Evolutionary conservation across 495 filamentous ascomycete genomes (phyloP).

Genomic region (Lepidopterella palustris): DNA sequence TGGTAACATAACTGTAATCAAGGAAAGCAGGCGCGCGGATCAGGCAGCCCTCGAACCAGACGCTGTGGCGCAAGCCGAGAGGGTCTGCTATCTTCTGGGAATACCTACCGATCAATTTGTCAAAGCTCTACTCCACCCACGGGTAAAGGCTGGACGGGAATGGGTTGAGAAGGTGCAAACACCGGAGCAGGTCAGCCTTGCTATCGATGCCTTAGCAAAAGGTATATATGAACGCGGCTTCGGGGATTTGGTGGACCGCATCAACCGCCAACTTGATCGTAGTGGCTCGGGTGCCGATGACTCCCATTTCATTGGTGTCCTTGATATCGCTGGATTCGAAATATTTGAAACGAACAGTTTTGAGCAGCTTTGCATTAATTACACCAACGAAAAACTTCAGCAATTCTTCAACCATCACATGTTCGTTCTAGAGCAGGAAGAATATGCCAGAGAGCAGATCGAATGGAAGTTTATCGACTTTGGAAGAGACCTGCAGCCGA

Average conservation of each 20-base stretch:
- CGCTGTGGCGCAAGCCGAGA: slow-evolving; percentile 61
- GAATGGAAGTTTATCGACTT: slow-evolving; percentile 99
- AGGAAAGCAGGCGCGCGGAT: slow-evolving; percentile 83
- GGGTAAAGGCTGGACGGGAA: slow-evolving; percentile 89
- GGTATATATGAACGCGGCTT: slow-evolving; percentile 97
- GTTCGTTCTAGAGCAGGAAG: slow-evolving; percentile 98
- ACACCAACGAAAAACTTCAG: slow-evolving; percentile 98
- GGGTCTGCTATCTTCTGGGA: slow-evolving; percentile 76
- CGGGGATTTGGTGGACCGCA: slow-evolving; percentile 81
- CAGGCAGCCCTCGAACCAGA: slow-evolving; percentile 78
- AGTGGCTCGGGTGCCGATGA: slow-evolving; percentile 73
- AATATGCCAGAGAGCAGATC: slow-evolving; percentile 95
- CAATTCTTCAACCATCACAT: slow-evolving; percentile 99
- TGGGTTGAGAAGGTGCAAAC: slow-evolving; percentile 98
- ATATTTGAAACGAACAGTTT: slow-evolving; percentile 99
- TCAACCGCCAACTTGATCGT: slow-evolving; percentile 86
- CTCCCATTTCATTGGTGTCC: slow-evolving; percentile 90
- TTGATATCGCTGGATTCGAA: slow-evolving; percentile 99
- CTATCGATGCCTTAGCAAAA: slow-evolving; percentile 88
- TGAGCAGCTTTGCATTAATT: slow-evolving; percentile 99
- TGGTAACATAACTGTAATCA: slow-evolving; percentile 81
- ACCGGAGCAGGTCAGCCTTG: slow-evolving; percentile 86
- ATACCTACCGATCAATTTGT: slow-evolving; percentile 79
- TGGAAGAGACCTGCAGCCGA: slow-evolving; percentile 92
- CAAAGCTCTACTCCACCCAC: slow-evolving; percentile 82